Conservation (phyloP, 2,329 filamentous ascomycete species). For the Fusarium tricinctum region DNA sequence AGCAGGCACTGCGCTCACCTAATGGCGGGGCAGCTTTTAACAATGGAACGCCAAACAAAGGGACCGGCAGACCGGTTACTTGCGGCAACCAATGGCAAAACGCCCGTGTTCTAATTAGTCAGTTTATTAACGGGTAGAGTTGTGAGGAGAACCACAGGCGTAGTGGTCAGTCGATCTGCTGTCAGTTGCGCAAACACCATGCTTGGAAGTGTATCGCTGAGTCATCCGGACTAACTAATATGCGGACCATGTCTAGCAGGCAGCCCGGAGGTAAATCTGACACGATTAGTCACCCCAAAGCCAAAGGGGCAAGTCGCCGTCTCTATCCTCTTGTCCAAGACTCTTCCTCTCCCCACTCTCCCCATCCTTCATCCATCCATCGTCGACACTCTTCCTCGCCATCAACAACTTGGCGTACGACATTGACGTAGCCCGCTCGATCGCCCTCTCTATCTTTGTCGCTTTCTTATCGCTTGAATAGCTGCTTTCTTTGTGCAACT, state of each 20-base stretch:
- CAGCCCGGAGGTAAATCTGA: neutral
- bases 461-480: conserved; percentile 12
- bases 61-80: conserved; percentile 49
- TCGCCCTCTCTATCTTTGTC: conserved; percentile 5
- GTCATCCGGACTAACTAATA: conserved; percentile 32
- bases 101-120: conserved; percentile 44
- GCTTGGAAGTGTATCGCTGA: neutral
- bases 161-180: neutral
- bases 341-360: conserved; percentile 44
- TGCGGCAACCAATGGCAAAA: conserved; percentile 50
- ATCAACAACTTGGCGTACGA: conserved; percentile 38
- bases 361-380: conserved; percentile 34
- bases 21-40: conserved; percentile 48
- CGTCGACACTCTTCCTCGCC: conserved; percentile 29
- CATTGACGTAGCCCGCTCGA: conserved; percentile 20
- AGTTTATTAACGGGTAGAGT: conserved; percentile 17
- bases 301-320: conserved; percentile 8
- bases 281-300: conserved; percentile 39
- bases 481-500: neutral
- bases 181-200: neutral
- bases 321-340: conserved; percentile 29
- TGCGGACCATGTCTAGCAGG: neutral
- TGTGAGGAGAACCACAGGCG: neutral
- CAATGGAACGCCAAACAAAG: conserved; percentile 23
- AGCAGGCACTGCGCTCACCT: conserved; percentile 29